These are phyloP conservation scores for Puccinia horiana DNA, from an alignment of 1,284 basidiomycete species.

Conservation along the genomic window DNA sequence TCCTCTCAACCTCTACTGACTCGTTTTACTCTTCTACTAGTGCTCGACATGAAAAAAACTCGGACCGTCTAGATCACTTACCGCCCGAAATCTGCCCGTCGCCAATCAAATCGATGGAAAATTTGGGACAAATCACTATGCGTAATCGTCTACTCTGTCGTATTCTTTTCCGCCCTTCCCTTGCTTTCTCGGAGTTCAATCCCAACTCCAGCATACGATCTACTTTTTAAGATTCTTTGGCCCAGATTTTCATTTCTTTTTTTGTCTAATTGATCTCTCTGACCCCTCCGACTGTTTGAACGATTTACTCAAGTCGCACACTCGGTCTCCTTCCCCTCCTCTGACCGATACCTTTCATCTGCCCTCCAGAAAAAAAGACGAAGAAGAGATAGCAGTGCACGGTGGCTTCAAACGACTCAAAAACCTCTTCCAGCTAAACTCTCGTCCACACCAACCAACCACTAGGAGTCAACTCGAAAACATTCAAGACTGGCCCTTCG, in stretches of 20 bases:
- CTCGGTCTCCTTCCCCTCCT: neutral
- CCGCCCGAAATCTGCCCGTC: neutral
- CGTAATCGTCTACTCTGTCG: neutral
- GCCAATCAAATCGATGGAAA: neutral
- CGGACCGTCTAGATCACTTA: neutral
- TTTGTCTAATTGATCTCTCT: neutral
- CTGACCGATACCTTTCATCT: no score
- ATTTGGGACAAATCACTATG: neutral
- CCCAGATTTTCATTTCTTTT: neutral
- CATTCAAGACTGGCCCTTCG: no score
- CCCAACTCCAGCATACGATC: neutral
- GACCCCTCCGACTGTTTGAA: neutral
- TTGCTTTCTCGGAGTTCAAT: neutral
- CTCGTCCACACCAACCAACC: no score
- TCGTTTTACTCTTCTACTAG: neutral
- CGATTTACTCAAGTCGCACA: neutral
- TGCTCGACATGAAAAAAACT: neutral
- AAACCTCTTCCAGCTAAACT: no score
- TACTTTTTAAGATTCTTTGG: neutral
- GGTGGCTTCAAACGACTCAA: no score
- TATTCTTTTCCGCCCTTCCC: neutral
- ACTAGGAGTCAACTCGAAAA: no score
- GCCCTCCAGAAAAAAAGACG: no score
- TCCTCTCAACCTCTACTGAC: neutral
- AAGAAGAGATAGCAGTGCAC: no score